phyloP scores from a whole-genome alignment of 805 yeast species.

The Kuraishia floccosa region DNA sequence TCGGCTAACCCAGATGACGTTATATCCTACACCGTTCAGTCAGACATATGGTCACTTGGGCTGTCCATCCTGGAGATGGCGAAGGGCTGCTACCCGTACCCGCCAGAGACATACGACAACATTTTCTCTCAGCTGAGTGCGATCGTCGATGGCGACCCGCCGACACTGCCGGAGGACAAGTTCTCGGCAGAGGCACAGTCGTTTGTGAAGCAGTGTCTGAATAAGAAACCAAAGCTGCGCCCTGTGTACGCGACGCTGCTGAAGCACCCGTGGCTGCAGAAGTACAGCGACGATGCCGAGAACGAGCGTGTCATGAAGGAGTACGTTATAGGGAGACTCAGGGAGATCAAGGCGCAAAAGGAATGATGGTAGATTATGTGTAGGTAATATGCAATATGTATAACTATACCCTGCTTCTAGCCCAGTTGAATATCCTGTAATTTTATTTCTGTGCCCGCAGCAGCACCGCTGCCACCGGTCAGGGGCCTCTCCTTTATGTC shows the following conservation, averaged over 20 bases:
- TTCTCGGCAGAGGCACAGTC: slow-evolving; percentile 71
- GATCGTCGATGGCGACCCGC: slow-evolving; percentile 93
- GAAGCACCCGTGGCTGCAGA: slow-evolving; percentile 74
- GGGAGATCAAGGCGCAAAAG: slow-evolving; percentile 14
- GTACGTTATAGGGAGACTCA: slow-evolving; percentile 22
- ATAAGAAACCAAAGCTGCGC: slow-evolving; percentile 70
- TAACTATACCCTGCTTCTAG: too few species aligned
- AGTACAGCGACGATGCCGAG: slow-evolving; percentile 25
- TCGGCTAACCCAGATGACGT: slow-evolving; percentile 62
- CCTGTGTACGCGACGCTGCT: slow-evolving; percentile 72
- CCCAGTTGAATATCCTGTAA: too few species aligned
- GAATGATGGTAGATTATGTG: too few species aligned
- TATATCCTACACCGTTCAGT: slow-evolving; percentile 84
- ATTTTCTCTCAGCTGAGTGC: slow-evolving; percentile 91
- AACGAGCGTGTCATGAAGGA: slow-evolving; percentile 14
- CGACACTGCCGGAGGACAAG: slow-evolving; percentile 50
- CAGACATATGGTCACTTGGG: slow-evolving; percentile 94
- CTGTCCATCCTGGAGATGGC: slow-evolving; percentile 81
- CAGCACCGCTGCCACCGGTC: too few species aligned
- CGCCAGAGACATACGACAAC: slow-evolving; percentile 84
- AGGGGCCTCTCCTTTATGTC: too few species aligned
- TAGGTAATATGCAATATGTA: too few species aligned
- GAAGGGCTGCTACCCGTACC: slow-evolving; percentile 89
- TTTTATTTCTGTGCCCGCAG: too few species aligned
- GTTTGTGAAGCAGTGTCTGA: slow-evolving; percentile 68